These are phyloP conservation scores for Mycoemilia scoparia DNA, from an alignment of 192 early-diverging fungal genomes.

Conservation along the genomic window DNA sequence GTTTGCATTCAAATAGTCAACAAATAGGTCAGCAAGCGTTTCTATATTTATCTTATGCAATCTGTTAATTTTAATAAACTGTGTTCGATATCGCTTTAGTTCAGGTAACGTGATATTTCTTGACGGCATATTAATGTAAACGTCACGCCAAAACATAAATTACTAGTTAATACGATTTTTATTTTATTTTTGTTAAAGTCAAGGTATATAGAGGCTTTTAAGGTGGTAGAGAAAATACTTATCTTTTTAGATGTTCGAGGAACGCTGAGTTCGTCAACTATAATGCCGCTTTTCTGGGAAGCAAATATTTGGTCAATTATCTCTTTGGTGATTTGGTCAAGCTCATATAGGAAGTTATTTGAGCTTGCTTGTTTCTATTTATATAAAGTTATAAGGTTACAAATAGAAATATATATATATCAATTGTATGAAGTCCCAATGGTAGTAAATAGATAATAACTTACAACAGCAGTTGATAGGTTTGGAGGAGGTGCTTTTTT, in stretches of 20 bases:
- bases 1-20: conserved; percentile 82
- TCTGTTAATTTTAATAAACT: conserved; percentile 81
- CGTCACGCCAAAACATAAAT: conserved; percentile 15
- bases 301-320: conserved; percentile 62
- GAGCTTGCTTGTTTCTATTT: conserved; percentile 79
- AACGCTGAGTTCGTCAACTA: conserved; percentile 36
- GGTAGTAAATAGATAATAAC: too few relatives aligned
- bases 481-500: conserved; percentile 61
- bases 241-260: conserved; percentile 25
- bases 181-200: background rate
- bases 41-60: conserved; percentile 54
- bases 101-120: conserved; percentile 59
- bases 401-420: too few relatives aligned
- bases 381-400: too few relatives aligned
- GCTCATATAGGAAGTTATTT: conserved; percentile 80
- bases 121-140: conserved; percentile 49
- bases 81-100: conserved; percentile 55
- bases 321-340: conserved; percentile 65
- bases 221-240: too few relatives aligned
- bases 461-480: conserved; percentile 69
- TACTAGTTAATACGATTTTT: conserved; percentile 7
- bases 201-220: background rate
- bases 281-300: conserved; percentile 47
- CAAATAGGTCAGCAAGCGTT: conserved; percentile 67
- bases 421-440: too few relatives aligned